Evolutionary conservation across 2,329 filamentous ascomycete genomes (phyloP).

Genomic region (Aspergillus sp.): DNA sequence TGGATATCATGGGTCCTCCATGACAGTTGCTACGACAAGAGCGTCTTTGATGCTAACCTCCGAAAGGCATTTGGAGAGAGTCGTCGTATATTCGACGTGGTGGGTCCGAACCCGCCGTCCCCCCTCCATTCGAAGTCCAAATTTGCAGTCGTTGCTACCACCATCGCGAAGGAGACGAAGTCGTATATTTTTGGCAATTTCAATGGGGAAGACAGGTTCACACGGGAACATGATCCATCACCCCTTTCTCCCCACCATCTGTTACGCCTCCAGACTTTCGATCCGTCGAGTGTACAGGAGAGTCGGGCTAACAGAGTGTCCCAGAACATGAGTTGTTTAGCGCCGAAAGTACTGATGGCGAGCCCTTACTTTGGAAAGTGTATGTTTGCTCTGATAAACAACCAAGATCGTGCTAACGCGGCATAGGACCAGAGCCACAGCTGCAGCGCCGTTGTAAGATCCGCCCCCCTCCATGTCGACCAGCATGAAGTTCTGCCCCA

Average conservation of each 20-base stretch:
- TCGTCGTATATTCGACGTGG: conserved; percentile 15
- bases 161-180: conserved; percentile 18
- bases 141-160: conserved; percentile 17
- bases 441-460: conserved; percentile 18
- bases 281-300: neutral
- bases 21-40: conserved; percentile 21
- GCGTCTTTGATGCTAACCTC: conserved; percentile 17
- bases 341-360: neutral
- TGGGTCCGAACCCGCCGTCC: neutral
- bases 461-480: neutral
- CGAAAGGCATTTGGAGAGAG: conserved; percentile 16
- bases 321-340: conserved; percentile 18
- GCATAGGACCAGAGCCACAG: conserved; percentile 17
- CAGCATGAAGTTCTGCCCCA: neutral
- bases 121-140: conserved; percentile 6
- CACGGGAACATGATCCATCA: conserved; percentile 4
- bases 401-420: neutral
- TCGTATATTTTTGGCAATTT: conserved; percentile 23
- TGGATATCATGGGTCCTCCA: conserved; percentile 18
- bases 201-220: conserved; percentile 9
- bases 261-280: conserved; percentile 1
- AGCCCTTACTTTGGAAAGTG: conserved; percentile 16
- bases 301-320: neutral
- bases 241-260: neutral
- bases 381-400: conserved; percentile 4